Base-by-base conservation (phyloP, 345 rosid species). In the Euclidium syriacum region DNA sequence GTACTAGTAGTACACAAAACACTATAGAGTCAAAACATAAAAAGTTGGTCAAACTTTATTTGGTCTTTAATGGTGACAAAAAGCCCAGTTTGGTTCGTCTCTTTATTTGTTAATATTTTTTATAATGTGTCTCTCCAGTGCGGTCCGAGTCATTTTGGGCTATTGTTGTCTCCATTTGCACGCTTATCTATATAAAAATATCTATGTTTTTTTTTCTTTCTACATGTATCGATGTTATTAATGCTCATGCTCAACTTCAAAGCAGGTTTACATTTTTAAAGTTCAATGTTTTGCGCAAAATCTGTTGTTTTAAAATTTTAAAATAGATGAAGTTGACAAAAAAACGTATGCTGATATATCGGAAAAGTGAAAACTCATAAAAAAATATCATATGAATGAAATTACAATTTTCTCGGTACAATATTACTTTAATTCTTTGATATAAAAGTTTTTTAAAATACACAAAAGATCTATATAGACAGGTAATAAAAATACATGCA, bases 31-130 rank as follows among this genome's bases (percentile, higher is more conserved):
- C 68, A 53, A 69, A 62, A 14, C 67, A 55, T 55, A 57, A 38
- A 58, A 46, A 47, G 70, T 63, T 48, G 69, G 74, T 70, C 74
- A 70, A 70, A 63, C 64, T 54, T 63, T 15, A 47, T 54, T 47
- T 62, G 52, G 69, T 70, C 46, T 30, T 32, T 61, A 18, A 54
- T 63, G 30, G 58, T 55, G 49, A 46, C 49, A 20, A 61, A 34
- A 52, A 39, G 41, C 58, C 62, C 64, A 49, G 7, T 32, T 36
- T 62, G 24, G 58, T 47, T 12, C 4, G 42, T 46, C 11, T 46
- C 44, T 62, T 54, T 46, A 12, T 41, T 27, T 9, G 61, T 42
- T 61, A 25, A 39, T 52, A 52, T 17, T 49, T 19, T 14, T 8
- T 17, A 10, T 4, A 19, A 19, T 68, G 7, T 9, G n/a, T n/a